Percentiles rank a stretch among this genome's conserved stretches.
Conservation (phyloP, 2,329 filamentous ascomycete genomes). For the Diaporthe eres region DNA sequence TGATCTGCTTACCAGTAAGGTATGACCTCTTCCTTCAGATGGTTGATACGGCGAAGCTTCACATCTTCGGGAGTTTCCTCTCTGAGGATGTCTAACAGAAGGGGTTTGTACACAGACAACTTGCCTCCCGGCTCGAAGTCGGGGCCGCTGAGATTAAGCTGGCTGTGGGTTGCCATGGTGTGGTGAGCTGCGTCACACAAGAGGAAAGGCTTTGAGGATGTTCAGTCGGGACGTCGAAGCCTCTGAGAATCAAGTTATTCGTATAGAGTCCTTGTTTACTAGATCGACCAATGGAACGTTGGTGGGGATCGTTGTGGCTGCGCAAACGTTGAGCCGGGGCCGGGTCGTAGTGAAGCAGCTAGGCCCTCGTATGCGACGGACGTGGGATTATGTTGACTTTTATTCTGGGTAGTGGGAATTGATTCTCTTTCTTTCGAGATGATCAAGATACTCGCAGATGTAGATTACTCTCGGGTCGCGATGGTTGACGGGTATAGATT, state of each 20-base stretch:
- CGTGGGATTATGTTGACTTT: background rate
- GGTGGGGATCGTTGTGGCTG: background rate
- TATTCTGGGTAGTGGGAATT: background rate
- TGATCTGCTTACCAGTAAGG: background rate
- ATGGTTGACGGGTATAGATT: background rate
- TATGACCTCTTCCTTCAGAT: background rate
- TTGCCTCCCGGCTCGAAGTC: background rate
- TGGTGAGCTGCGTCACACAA: background rate
- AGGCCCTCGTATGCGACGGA: no score
- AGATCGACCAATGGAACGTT: background rate
- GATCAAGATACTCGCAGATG: background rate
- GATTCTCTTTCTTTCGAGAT: background rate
- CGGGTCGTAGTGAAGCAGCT: no score
- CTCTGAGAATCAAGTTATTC: background rate
- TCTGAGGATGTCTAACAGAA: background rate
- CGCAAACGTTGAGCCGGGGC: background rate
- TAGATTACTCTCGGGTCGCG: background rate
- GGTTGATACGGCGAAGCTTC: background rate
- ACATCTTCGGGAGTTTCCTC: background rate
- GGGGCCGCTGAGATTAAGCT: no score
- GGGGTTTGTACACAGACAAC: fast-evolving
- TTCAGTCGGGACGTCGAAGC: background rate
- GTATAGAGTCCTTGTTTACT: background rate
- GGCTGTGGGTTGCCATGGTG: background rate
- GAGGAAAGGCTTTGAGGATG: background rate